These are phyloP conservation scores for Pseudozyma pruni DNA, from an alignment of 1,284 basidiomycete genomes.

Conservation along the genomic window DNA sequence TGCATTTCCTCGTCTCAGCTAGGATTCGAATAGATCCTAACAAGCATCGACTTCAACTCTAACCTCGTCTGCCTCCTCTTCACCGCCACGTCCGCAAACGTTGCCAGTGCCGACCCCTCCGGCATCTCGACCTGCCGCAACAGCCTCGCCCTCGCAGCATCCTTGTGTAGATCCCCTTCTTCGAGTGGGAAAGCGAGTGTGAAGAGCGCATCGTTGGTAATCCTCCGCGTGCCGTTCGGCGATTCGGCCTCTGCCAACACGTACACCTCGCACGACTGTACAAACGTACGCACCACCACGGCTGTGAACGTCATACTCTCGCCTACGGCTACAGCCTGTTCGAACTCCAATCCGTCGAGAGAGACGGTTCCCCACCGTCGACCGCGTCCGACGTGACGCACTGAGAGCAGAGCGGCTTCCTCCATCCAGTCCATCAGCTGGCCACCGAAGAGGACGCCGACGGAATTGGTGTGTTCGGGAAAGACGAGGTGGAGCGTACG, in stretches of 20 bases:
- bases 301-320: slow-evolving; percentile 55
- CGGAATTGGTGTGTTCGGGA: slow-evolving; percentile 58
- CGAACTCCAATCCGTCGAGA: slow-evolving; percentile 57
- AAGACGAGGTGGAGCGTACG: slow-evolving; percentile 56
- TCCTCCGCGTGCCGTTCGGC: slow-evolving; percentile 39
- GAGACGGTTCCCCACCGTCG: slow-evolving; percentile 54
- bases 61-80: slow-evolving; percentile 33
- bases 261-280: slow-evolving; percentile 53
- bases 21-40: slow-evolving; percentile 43
- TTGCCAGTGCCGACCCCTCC: slow-evolving; percentile 30
- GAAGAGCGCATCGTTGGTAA: slow-evolving; percentile 59
- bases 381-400: slow-evolving; percentile 33
- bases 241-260: slow-evolving; percentile 55
- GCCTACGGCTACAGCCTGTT: slow-evolving; percentile 48
- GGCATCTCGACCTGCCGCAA: slow-evolving; percentile 46
- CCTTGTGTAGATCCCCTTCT: slow-evolving; percentile 14
- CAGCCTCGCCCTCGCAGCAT: slow-evolving; percentile 6
- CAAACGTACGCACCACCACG: slow-evolving; percentile 48
- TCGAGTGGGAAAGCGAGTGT: slow-evolving; percentile 49
- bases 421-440: slow-evolving; percentile 64
- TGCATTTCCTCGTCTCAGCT: too few species aligned
- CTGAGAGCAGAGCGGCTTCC: slow-evolving; percentile 49
- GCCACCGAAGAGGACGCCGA: slow-evolving; percentile 54
- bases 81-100: slow-evolving; percentile 41
- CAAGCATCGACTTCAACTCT: slow-evolving; percentile 47